Evolutionary conservation across 2,329 filamentous ascomycete genomes (phyloP).

Genomic region (Trichocomaceae sp.): DNA sequence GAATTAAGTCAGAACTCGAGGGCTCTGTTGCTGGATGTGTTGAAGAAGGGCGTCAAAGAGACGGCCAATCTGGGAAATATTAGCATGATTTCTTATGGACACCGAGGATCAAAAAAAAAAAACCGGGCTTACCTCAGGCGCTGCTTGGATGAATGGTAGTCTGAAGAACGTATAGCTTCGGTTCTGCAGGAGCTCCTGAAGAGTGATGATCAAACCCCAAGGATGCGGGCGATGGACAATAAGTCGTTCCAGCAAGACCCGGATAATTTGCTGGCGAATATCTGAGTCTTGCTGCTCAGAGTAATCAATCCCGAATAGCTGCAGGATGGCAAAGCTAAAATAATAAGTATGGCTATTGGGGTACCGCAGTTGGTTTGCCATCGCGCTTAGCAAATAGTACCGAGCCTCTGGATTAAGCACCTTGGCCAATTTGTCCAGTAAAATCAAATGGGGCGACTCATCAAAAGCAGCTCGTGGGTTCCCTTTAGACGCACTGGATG

Average conservation of each 20-base stretch:
- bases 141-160: constrained; percentile 81
- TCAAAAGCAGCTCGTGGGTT: constrained; percentile 55
- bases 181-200: constrained; percentile 87
- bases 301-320: constrained; percentile 73
- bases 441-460: constrained; percentile 59
- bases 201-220: constrained; percentile 85
- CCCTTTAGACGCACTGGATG: constrained; percentile 51
- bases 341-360: constrained; percentile 87
- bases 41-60: constrained; percentile 41
- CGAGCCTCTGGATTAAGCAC: constrained; percentile 69
- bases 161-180: constrained; percentile 88
- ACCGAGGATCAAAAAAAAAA: constrained; percentile 7
- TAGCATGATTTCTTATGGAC: constrained; percentile 2
- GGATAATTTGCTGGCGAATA: constrained; percentile 83
- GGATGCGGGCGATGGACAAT: constrained; percentile 88
- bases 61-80: constrained; percentile 34
- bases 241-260: constrained; percentile 79
- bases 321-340: constrained; percentile 77
- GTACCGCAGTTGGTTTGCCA: constrained; percentile 86
- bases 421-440: constrained; percentile 70
- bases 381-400: constrained; percentile 75
- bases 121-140: constrained; percentile 63
- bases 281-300: constrained; percentile 65
- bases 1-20: constrained; percentile 28
- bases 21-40: constrained; percentile 45